phyloP scores from a whole-genome alignment of 2,329 filamentous ascomycete genomes.

The Lecanicillium sp. region DNA sequence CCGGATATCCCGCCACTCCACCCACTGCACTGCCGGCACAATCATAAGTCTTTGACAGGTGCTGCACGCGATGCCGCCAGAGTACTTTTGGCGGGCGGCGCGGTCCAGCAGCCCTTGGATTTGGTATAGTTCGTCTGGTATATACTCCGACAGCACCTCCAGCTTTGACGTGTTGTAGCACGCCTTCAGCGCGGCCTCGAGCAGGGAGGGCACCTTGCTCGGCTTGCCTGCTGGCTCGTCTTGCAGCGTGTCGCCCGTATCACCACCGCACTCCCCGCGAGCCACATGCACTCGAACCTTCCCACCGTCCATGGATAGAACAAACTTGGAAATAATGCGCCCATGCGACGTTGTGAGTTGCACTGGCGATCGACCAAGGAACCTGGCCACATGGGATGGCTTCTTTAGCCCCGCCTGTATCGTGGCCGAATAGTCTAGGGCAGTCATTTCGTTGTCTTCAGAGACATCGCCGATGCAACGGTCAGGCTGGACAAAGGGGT shows the following conservation, averaged over 20 bases:
- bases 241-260: slow-evolving; percentile 5
- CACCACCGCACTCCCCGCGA: background rate
- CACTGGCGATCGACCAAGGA: slow-evolving; percentile 3
- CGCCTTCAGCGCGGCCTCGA: slow-evolving; percentile 41
- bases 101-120: slow-evolving; percentile 32
- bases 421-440: slow-evolving; percentile 6
- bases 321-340: slow-evolving; percentile 3
- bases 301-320: background rate
- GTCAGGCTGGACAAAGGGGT: slow-evolving; percentile 48
- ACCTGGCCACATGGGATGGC: slow-evolving; percentile 6
- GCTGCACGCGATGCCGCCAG: slow-evolving; percentile 44
- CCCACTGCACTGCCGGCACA: slow-evolving; percentile 48
- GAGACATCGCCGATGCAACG: slow-evolving; percentile 8
- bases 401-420: slow-evolving; percentile 1
- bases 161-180: slow-evolving; percentile 36
- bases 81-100: slow-evolving; percentile 32
- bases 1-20: slow-evolving; percentile 50
- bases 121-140: slow-evolving; percentile 33
- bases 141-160: slow-evolving; percentile 32
- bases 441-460: slow-evolving; percentile 7
- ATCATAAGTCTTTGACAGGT: slow-evolving; percentile 41
- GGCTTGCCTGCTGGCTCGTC: slow-evolving; percentile 9
- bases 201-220: slow-evolving; percentile 38
- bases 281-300: slow-evolving; percentile 13
- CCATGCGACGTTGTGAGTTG: slow-evolving; percentile 8